These are phyloP conservation scores for Suillus plorans DNA, from an alignment of 768 basidiomycete genomes.

Conservation along the genomic window DNA sequence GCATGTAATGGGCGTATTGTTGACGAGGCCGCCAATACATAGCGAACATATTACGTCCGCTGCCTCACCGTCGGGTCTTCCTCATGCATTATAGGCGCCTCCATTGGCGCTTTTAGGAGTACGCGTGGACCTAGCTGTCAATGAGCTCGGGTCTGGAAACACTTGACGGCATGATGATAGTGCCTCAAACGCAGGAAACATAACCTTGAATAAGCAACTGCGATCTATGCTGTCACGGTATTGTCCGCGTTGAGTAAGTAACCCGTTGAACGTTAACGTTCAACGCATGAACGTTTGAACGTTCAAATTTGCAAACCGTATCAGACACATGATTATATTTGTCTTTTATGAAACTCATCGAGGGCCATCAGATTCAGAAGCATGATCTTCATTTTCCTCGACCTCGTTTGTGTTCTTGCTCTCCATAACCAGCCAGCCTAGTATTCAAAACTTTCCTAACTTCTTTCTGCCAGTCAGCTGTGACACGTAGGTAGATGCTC, in stretches of 20 bases:
- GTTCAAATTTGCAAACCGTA: neutral
- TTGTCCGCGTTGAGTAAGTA: neutral
- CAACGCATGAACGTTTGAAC: neutral
- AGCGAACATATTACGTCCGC: neutral
- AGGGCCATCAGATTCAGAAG: neutral
- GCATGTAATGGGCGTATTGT: neutral
- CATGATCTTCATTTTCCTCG: neutral
- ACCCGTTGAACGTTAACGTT: neutral
- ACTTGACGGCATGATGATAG: neutral
- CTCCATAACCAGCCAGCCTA: constrained; percentile 38
- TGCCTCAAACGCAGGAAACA: neutral
- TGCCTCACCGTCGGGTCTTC: neutral
- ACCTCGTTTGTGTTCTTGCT: constrained; percentile 25
- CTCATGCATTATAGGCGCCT: neutral
- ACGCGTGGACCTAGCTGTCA: neutral
- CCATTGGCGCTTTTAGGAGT: neutral
- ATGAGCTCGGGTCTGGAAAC: neutral
- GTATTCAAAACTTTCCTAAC: constrained; percentile 19
- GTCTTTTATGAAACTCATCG: neutral
- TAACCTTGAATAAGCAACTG: neutral
- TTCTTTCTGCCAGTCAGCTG: constrained; percentile 73
- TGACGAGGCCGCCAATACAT: neutral
- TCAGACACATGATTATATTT: neutral
- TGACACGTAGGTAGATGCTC: neutral
- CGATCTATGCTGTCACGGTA: neutral